These are phyloP conservation scores for Davidsoniella neocaledoniae DNA, from an alignment of 2,329 filamentous ascomycete species.

Conservation along the genomic window DNA sequence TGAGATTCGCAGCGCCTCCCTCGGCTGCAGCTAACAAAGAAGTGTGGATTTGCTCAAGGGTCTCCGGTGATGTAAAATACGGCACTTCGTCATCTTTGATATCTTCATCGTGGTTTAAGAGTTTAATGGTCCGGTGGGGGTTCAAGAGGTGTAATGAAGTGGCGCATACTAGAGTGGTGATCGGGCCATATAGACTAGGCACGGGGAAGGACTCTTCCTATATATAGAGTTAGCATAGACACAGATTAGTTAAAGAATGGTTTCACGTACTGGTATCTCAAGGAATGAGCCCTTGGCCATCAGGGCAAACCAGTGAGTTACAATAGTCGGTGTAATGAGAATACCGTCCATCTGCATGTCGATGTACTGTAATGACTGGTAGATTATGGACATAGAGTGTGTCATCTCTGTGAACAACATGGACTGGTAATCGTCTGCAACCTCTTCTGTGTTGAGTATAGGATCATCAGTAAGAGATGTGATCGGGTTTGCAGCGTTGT, in stretches of 20 bases:
- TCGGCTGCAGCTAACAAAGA: constrained; percentile 47
- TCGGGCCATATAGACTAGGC: constrained; percentile 11
- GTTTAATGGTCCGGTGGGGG: constrained; percentile 37
- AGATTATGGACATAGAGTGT: constrained; percentile 57
- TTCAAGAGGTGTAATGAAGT: constrained; percentile 60
- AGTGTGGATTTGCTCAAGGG: constrained; percentile 56
- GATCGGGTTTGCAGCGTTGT: constrained; percentile 31
- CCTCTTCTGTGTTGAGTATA: constrained; percentile 32
- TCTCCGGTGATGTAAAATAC: constrained; percentile 53
- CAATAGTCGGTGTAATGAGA: constrained; percentile 2
- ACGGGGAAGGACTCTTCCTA: constrained; percentile 10
- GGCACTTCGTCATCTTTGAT: constrained; percentile 23
- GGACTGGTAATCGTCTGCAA: constrained; percentile 42
- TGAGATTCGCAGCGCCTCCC: constrained; percentile 41
- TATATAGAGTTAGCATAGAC: neutral
- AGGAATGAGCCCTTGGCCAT: constrained; percentile 56
- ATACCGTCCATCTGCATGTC: constrained; percentile 17
- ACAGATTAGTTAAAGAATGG: neutral
- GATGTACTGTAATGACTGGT: constrained; percentile 38
- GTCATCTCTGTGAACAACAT: constrained; percentile 52
- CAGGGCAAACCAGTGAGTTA: constrained; percentile 11
- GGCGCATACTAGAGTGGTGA: constrained; percentile 49
- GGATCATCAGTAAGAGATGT: constrained; percentile 32
- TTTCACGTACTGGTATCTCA: constrained; percentile 38
- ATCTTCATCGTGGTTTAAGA: constrained; percentile 35